Percentiles rank a stretch among this genome's conserved stretches.
Evolutionary conservation across 164 flowering plant species (phyloP).

Genomic region (Vitis rotundifolia): DNA sequence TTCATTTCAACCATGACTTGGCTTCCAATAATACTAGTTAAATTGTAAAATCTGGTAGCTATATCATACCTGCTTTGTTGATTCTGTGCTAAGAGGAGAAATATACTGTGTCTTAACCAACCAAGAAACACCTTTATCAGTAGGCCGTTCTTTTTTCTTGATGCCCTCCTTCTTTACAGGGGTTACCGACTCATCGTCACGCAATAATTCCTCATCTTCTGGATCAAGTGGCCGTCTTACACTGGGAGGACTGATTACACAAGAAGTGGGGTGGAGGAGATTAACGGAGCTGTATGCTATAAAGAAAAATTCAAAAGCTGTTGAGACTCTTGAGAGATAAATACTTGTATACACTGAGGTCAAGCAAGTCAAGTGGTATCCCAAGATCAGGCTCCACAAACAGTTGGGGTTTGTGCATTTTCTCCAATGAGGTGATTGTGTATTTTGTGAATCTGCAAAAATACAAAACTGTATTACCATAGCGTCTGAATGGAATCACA

Average conservation of each 20-base stretch:
- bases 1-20: not conserved
- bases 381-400: constrained; percentile 95
- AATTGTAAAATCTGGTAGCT: not conserved
- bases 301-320: constrained; percentile 3
- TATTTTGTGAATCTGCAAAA: constrained; percentile 73
- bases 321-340: constrained; percentile 1
- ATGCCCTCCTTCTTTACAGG: constrained; percentile 82
- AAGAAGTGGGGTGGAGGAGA: not conserved
- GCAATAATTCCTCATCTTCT: constrained; percentile 90
- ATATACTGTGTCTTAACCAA: constrained; percentile 95
- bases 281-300: not conserved
- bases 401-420: constrained; percentile 87
- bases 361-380: constrained; percentile 94
- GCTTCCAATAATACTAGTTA: not conserved
- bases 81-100: constrained; percentile 85
- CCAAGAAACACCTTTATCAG: constrained; percentile 97
- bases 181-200: constrained; percentile 64
- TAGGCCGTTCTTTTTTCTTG: constrained; percentile 86
- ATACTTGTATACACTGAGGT: constrained; percentile 97
- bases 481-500: not conserved
- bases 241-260: constrained; percentile 61
- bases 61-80: constrained; percentile 69
- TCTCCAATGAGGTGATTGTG: constrained; percentile 86
- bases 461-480: not conserved
- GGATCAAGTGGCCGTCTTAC: constrained; percentile 61